Evolutionary conservation across 2,329 filamentous ascomycete species (phyloP), one percentile per base, ranked within the genome.

Genomic region (Aspergillus floridensis): DNA sequence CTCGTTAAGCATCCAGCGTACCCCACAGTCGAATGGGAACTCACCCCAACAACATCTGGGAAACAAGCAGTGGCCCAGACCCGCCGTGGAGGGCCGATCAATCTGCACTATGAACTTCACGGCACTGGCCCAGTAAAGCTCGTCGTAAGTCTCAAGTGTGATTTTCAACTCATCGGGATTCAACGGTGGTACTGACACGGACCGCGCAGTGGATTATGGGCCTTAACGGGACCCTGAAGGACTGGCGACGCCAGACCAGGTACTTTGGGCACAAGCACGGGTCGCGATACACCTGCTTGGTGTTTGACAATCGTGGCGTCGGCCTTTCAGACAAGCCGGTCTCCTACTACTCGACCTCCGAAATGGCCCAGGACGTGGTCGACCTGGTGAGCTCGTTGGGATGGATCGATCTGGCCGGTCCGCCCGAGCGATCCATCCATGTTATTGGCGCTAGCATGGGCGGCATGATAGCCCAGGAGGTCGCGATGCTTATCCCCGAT

Each of bases 391-490:
- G 87, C 64, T 84, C 90, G 67, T 72, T 95, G 10, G 86, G 86
- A 63, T 96, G 90, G 90, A 86, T 74, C 48, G 71, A 75, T 22
- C 65, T 71, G 26, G 48, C 70, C 49, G 60, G 65, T 12, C 59
- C 70, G 19, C 50, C 70, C 59, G 51, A 80, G 67, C 77, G 81
- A 79, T 72, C 84, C 54, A 66, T 88, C 14, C 87, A 96, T 77
- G 73, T 96, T 55, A 80, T 90, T 35, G 92, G 92, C 58, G 86
- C 93, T 64, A 91, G 88, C 60, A 90, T 96, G 84, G 92, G 92
- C 63, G 92, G 92, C 69, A 96, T 96, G 92, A 93, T 96, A 68
- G 86, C 90, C 2, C 92, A 96, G 75, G 92, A 96, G 77, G 70
- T 96, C 4, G 84, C 57, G 5, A 67, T 71, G 59, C 62, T 73